Percentiles rank a stretch among this genome's conserved stretches.
Evolutionary conservation across 1,284 basidiomycete genomes (phyloP).

Genomic region (Amylostereum areolatum): DNA sequence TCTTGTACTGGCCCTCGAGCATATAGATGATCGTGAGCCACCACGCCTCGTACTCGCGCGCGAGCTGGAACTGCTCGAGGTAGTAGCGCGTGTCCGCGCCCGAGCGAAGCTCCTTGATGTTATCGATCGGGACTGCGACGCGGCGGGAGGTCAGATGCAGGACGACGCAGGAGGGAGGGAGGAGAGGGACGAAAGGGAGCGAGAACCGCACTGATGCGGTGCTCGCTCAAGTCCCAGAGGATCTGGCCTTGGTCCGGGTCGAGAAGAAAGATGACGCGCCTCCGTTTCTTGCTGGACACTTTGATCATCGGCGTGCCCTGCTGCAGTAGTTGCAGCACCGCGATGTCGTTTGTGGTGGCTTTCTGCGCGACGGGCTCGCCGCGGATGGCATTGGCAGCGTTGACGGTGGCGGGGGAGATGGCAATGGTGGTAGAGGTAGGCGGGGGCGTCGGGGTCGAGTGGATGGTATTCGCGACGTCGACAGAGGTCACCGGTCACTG

Average conservation of each 20-base stretch:
- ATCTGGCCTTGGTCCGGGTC: slow-evolving; percentile 80
- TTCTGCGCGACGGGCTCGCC: slow-evolving; percentile 9
- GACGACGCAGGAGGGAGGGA: too few relatives aligned
- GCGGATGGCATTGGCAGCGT: neutral
- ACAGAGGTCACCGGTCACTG: too few relatives aligned
- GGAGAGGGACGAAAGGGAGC: neutral
- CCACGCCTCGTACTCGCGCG: slow-evolving; percentile 52
- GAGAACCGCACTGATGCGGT: slow-evolving; percentile 61
- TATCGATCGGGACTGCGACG: slow-evolving; percentile 85
- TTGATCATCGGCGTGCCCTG: slow-evolving; percentile 78
- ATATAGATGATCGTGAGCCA: slow-evolving; percentile 82
- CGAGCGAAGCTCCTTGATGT: slow-evolving; percentile 87
- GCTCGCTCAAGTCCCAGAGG: slow-evolving; percentile 78
- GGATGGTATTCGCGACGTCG: too few relatives aligned
- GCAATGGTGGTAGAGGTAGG: too few relatives aligned
- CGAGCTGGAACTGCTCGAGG: slow-evolving; percentile 69
- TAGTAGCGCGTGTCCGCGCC: slow-evolving; percentile 75
- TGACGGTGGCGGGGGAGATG: too few relatives aligned
- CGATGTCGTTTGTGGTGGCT: slow-evolving; percentile 26
- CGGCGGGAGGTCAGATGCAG: too few relatives aligned
- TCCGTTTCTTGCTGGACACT: slow-evolving; percentile 81
- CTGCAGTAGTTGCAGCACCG: slow-evolving; percentile 48
- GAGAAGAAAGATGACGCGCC: slow-evolving; percentile 68
- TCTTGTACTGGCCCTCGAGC: slow-evolving; percentile 81
- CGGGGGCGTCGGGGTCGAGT: too few relatives aligned